Evolutionary conservation across 2,329 filamentous ascomycete species (phyloP), one percentile per base, ranked within the genome.

Genomic region (Fusarium phyllophilum): DNA sequence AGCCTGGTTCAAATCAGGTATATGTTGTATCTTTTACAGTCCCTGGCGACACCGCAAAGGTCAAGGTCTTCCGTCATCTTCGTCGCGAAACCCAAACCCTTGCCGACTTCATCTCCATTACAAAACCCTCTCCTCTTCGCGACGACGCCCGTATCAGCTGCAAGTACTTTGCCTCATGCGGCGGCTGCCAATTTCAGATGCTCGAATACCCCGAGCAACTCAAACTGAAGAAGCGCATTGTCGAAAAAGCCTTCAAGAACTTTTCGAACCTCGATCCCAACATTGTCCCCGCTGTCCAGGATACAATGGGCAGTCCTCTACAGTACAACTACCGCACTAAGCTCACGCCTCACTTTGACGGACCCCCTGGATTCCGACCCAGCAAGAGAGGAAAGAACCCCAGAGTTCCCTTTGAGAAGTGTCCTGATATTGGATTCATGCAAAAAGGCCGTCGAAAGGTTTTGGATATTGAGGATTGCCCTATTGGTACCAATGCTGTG

Each of bases 181-280:
- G 93, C 15, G 96, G 96, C 38, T 99, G 96, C 81, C 96, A 99
- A 83, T 95, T 98, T 82, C 96, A 99, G 85, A 98, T 98, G 94
- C 89, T 99, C 72, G 90, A 94, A 62, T 98, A 98, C 82, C 84
- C 88, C 36, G 93, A 95, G 77, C 96, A 99, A 82, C 89, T 99
- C 34, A 87, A 86, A 49, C 92, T 96, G 83, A 99, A 99, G 86
- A 91, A 89, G 80, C 88, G 89, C 67, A 93, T 98, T 69, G 91
- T 99, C 51, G 94, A 97, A 79, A 97, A 96, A 80, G 96, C 96
- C 13, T 99, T 93, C 85, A 88, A 86, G 70, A 96, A 97, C 85
- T 99, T 98, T 84, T 97, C 95, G 20, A 90, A 94, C 69, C 87
- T 99, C 12, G 87, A 93, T 2, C 89, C 93, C 0, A 91, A 93